Percentiles rank a stretch among this genome's conserved stretches.
Evolutionary conservation across 2,329 filamentous ascomycete species (phyloP).

Genomic region (Cordyceps militaris): DNA sequence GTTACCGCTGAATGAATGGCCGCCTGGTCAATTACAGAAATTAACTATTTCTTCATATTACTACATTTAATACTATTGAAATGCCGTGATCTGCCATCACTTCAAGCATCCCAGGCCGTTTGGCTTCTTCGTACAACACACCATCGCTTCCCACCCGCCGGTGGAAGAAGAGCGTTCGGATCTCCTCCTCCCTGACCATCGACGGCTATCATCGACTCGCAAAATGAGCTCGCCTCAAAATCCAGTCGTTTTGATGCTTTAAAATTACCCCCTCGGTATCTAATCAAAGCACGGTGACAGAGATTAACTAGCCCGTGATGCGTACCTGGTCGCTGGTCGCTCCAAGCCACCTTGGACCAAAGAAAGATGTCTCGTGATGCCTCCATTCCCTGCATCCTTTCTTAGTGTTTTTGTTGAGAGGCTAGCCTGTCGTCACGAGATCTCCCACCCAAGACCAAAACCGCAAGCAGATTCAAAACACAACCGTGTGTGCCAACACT

Average conservation of each 20-base stretch:
- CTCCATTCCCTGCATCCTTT: background rate
- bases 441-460: no score
- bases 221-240: no score
- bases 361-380: constrained; percentile 5
- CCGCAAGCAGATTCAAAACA: background rate
- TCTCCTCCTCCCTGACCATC: background rate
- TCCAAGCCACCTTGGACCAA: background rate
- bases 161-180: background rate
- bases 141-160: background rate
- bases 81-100: background rate
- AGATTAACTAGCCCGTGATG: background rate
- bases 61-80: no score
- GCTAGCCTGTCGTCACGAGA: background rate
- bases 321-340: no score
- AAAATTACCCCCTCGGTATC: background rate
- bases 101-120: no score
- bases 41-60: no score
- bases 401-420: constrained; percentile 4
- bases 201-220: no score
- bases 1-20: no score
- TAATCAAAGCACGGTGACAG: background rate
- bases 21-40: no score
- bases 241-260: background rate
- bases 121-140: background rate
- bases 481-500: no score